Evolutionary conservation across 805 yeast genomes (phyloP), one percentile per base, ranked within the genome.

Genomic region (Spathaspora girioi): DNA sequence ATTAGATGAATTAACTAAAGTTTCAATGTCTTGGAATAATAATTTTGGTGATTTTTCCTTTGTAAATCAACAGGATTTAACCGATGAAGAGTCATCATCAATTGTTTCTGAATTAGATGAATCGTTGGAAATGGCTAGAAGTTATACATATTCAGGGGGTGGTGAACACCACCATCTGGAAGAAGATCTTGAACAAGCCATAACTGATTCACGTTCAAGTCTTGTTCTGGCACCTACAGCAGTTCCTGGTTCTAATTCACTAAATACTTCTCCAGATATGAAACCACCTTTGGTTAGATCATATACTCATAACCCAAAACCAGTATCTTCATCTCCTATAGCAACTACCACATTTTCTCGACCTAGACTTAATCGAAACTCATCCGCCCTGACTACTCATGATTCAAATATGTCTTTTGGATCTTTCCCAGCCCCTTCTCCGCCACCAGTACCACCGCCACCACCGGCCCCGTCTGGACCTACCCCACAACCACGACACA

Each of bases 21-120:
- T 76, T 0, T 69, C 88, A 0, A 60, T 78, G 4, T 73, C 83
- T 0, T 89, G 94, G 96, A 71, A 81, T 50, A 66, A 68, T 3
- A 75, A 82, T 0, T 62, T 60, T 15, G 75, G 79, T 42, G 79
- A 77, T 46, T 61, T 88, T 42, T 56, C 78, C 1, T 79, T 83
- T 55, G 74, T 82, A 1, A 71, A 73, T 32, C 89, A 85, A 59
- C 73, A 74, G 11, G 71, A 69, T 48, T 46, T 23, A 23, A 23
- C 64, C 43, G 81, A 78, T 40, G 77, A 70, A 57, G 77, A 74
- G 11, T 29, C 32, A 5, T 29, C 32, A 46, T 27, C 52, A 19
- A 32, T 43, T 27, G 55, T 47, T 11, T 41, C 20, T 8, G 43
- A 41, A 19, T 23, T 23, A 4, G 26, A 23, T 23, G 14, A 18